Evolutionary conservation across 1,284 basidiomycete species (phyloP).

Genomic region (Butyriboletus appendiculatus): DNA sequence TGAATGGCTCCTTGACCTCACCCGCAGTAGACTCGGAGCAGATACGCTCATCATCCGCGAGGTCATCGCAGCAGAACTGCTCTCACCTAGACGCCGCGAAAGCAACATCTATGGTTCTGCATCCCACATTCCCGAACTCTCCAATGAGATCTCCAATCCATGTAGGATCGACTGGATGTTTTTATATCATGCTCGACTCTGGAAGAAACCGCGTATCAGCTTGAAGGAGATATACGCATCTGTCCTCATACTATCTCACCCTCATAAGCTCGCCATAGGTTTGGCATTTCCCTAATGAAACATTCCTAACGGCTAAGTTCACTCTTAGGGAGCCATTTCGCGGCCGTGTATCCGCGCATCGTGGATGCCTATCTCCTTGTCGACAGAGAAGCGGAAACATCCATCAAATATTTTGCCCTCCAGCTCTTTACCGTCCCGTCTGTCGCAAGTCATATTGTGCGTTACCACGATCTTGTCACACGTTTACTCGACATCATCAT

Average conservation of each 20-base stretch:
- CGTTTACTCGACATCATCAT: slow-evolving; percentile 81
- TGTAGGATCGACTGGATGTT: slow-evolving; percentile 75
- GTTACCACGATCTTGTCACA: slow-evolving; percentile 73
- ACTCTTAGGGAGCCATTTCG: slow-evolving; percentile 75
- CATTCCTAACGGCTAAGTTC: slow-evolving; percentile 5
- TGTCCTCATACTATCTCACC: slow-evolving; percentile 69
- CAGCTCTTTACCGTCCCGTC: slow-evolving; percentile 91
- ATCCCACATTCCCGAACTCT: slow-evolving; percentile 40
- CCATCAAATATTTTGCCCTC: slow-evolving; percentile 89
- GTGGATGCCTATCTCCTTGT: slow-evolving; percentile 90
- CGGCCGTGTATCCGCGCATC: slow-evolving; percentile 82
- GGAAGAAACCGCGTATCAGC: slow-evolving; percentile 81
- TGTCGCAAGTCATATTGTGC: slow-evolving; percentile 76
- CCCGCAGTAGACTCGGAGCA: slow-evolving; percentile 64
- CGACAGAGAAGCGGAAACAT: slow-evolving; percentile 91
- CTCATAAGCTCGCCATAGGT: slow-evolving; percentile 81
- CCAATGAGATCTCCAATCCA: slow-evolving; percentile 54
- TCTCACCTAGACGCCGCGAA: slow-evolving; percentile 58
- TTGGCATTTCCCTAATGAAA: slow-evolving; percentile 24
- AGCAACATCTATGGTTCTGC: slow-evolving; percentile 37
- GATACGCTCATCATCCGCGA: slow-evolving; percentile 72
- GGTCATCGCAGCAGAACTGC: slow-evolving; percentile 71
- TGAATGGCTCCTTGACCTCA: slow-evolving; percentile 85
- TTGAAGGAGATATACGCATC: slow-evolving; percentile 85
- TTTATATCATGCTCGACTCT: slow-evolving; percentile 77